phyloP scores from a whole-genome alignment of 768 basidiomycete species.

The Chalciporus piperatus region DNA sequence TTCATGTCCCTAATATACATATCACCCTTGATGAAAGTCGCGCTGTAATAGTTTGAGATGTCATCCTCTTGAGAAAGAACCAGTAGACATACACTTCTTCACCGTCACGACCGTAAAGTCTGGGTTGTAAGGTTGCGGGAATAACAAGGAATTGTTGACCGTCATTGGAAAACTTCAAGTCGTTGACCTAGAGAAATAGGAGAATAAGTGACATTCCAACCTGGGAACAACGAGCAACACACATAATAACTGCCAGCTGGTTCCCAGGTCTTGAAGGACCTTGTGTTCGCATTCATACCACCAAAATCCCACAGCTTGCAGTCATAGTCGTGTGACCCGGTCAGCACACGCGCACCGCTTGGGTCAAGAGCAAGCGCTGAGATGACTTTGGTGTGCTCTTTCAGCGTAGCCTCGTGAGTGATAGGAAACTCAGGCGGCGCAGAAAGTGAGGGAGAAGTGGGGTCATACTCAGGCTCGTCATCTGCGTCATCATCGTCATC shows the following conservation, averaged over 20 bases:
- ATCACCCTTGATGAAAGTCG: slow-evolving; percentile 89
- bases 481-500: slow-evolving; percentile 15
- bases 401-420: slow-evolving; percentile 87
- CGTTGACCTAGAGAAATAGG: slow-evolving; percentile 63
- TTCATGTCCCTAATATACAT: slow-evolving; percentile 99
- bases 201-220: not conserved
- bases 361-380: slow-evolving; percentile 91
- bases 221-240: slow-evolving; percentile 12
- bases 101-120: slow-evolving; percentile 88
- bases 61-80: slow-evolving; percentile 23
- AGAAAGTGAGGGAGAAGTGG: slow-evolving; percentile 39
- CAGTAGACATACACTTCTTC: slow-evolving; percentile 75
- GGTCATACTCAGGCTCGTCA: slow-evolving; percentile 52
- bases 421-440: slow-evolving; percentile 65
- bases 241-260: slow-evolving; percentile 93
- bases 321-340: slow-evolving; percentile 97
- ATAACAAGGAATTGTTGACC: slow-evolving; percentile 84
- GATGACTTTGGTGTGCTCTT: slow-evolving; percentile 95
- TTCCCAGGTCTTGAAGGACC: slow-evolving; percentile 97
- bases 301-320: slow-evolving; percentile 99
- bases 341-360: slow-evolving; percentile 86
- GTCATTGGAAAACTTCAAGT: slow-evolving; percentile 85
- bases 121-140: slow-evolving; percentile 85
- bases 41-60: slow-evolving; percentile 59
- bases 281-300: slow-evolving; percentile 87